Conservation (phyloP, 768 basidiomycete genomes). For the Flagelloscypha sp. region DNA sequence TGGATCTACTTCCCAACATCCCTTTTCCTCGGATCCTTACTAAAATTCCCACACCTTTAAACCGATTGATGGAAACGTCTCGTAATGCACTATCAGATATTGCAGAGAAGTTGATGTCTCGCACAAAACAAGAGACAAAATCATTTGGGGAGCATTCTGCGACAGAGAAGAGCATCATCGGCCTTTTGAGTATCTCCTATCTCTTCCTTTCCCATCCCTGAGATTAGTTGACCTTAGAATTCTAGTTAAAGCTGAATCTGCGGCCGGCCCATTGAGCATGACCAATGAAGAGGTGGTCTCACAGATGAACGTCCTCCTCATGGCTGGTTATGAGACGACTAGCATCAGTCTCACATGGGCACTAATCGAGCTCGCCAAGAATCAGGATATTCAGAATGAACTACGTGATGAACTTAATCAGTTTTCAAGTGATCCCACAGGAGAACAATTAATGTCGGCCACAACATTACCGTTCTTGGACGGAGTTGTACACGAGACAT, state of each 20-base stretch:
- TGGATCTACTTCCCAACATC: not conserved
- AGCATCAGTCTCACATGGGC: constrained; percentile 26
- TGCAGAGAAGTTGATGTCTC: not conserved
- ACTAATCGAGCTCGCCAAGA: constrained; percentile 25
- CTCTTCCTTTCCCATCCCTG: not conserved
- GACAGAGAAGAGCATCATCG: not conserved
- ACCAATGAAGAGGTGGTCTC: not conserved
- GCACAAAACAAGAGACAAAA: not conserved
- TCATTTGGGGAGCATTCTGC: not conserved
- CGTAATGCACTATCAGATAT: not conserved
- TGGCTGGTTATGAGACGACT: constrained; percentile 13
- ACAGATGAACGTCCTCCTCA: constrained; percentile 9
- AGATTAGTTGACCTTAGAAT: not conserved
- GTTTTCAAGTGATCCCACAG: constrained; percentile 14
- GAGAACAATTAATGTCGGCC: constrained; percentile 17
- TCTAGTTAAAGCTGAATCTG: not conserved
- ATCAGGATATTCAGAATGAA: constrained; percentile 21
- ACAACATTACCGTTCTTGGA: constrained; percentile 18
- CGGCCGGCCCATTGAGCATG: not conserved
- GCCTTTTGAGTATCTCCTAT: not conserved
- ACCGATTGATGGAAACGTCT: not conserved
- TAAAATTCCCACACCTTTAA: not conserved
- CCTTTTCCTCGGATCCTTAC: not conserved
- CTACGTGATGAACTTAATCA: constrained; percentile 23
- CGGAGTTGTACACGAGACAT: constrained; percentile 31